Evolutionary conservation across 2,329 filamentous ascomycete species (phyloP).

Genomic region (Diaporthe helianthi): DNA sequence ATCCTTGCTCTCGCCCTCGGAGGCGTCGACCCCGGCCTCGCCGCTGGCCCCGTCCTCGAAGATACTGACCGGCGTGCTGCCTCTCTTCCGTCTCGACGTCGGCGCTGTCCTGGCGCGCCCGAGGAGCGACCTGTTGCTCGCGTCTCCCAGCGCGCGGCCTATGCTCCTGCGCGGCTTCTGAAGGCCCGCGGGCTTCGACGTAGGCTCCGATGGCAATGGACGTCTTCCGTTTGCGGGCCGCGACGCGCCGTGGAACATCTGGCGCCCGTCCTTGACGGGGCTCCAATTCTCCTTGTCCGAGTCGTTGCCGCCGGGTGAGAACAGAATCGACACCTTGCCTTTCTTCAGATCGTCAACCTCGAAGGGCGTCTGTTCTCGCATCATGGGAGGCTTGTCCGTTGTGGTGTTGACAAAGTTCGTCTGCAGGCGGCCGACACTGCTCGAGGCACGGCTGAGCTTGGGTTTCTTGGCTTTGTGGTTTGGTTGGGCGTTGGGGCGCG

Average conservation of each 20-base stretch:
- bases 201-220: constrained; percentile 43
- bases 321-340: constrained; percentile 50
- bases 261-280: constrained; percentile 57
- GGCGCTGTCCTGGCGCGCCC: constrained; percentile 52
- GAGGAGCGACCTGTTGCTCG: constrained; percentile 45
- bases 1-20: constrained; percentile 22
- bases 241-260: constrained; percentile 39
- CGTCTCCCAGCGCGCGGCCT: constrained; percentile 51
- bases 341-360: constrained; percentile 48
- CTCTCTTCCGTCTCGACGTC: constrained; percentile 41
- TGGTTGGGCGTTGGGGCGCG: constrained; percentile 43
- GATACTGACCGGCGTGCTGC: constrained; percentile 52
- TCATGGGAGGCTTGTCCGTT: constrained; percentile 47
- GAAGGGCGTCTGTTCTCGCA: constrained; percentile 43
- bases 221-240: constrained; percentile 41
- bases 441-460: constrained; percentile 66
- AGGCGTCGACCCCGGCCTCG: constrained; percentile 36
- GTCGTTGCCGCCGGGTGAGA: constrained; percentile 65
- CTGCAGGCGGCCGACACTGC: constrained; percentile 69
- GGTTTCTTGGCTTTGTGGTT: constrained; percentile 62
- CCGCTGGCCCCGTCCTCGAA: constrained; percentile 55
- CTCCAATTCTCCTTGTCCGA: constrained; percentile 97
- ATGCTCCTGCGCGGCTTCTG: constrained; percentile 49
- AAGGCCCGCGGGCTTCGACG: background rate
- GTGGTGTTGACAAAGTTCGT: constrained; percentile 41